Evolutionary conservation across 768 basidiomycete species (phyloP).

Genomic region (Mycena pura): DNA sequence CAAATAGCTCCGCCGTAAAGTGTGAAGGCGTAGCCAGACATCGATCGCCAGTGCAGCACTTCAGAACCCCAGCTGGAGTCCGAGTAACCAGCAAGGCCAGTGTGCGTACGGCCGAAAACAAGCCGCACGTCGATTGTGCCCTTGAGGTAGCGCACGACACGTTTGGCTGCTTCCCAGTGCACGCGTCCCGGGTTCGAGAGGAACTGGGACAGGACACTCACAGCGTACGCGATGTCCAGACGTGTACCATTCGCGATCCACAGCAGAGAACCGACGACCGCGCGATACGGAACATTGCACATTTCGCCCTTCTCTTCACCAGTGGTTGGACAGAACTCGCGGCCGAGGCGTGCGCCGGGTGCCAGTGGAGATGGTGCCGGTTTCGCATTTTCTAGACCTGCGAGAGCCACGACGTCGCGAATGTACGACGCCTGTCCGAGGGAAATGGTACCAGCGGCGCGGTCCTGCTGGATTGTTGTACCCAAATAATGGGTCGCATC

Average conservation of each 20-base stretch:
- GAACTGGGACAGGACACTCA: constrained; percentile 36
- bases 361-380: constrained; percentile 9
- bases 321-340: constrained; percentile 9
- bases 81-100: constrained; percentile 22
- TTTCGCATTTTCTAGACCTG: constrained; percentile 9
- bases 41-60: constrained; percentile 17
- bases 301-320: constrained; percentile 10
- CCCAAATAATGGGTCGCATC: constrained; percentile 14
- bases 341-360: constrained; percentile 1
- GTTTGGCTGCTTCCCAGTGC: constrained; percentile 45
- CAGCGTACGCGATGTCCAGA: constrained; percentile 28
- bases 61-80: constrained; percentile 19
- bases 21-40: constrained; percentile 41
- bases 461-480: constrained; percentile 13
- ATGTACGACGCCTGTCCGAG: constrained; percentile 8
- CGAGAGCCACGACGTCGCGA: background rate
- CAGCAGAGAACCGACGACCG: constrained; percentile 31
- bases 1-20: constrained; percentile 37
- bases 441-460: constrained; percentile 17
- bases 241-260: constrained; percentile 36
- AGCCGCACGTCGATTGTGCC: constrained; percentile 21
- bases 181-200: constrained; percentile 30
- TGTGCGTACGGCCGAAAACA: constrained; percentile 18
- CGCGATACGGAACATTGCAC: constrained; percentile 35
- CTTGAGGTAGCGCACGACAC: constrained; percentile 43